These are phyloP conservation scores for Ceratocystis eucalypticola DNA, from an alignment of 2,329 filamentous ascomycete genomes.

Conservation along the genomic window DNA sequence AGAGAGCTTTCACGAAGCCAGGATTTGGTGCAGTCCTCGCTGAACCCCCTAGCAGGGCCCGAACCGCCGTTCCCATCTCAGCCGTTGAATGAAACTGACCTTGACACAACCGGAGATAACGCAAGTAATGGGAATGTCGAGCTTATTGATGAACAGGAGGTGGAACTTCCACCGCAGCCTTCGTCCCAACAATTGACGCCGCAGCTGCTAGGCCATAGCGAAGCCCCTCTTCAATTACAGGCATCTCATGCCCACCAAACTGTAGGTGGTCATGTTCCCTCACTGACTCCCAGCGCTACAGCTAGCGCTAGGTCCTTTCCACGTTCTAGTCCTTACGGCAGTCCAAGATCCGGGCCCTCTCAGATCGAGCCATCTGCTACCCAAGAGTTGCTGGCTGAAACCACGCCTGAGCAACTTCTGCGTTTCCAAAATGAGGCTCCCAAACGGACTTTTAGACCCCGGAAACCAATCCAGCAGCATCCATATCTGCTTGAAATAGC, in stretches of 20 bases:
- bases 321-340: neutral
- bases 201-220: neutral
- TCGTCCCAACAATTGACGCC: neutral
- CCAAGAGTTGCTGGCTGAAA: neutral
- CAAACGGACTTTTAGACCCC: slow-evolving; percentile 39
- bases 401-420: slow-evolving; percentile 1
- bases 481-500: slow-evolving; percentile 45
- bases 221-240: neutral
- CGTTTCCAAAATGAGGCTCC: slow-evolving; percentile 12
- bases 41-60: neutral
- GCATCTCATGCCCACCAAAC: neutral
- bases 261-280: neutral
- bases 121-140: neutral
- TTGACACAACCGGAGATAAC: no score
- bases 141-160: neutral
- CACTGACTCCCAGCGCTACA: neutral
- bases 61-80: neutral
- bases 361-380: neutral
- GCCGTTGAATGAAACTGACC: neutral
- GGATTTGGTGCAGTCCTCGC: neutral
- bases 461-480: slow-evolving; percentile 48
- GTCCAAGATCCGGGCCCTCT: neutral
- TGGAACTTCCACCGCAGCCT: neutral
- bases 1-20: neutral
- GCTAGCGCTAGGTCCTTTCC: neutral